phyloP scores from a whole-genome alignment of 208 protist genomes.

The Leishmania tarentolae region DNA sequence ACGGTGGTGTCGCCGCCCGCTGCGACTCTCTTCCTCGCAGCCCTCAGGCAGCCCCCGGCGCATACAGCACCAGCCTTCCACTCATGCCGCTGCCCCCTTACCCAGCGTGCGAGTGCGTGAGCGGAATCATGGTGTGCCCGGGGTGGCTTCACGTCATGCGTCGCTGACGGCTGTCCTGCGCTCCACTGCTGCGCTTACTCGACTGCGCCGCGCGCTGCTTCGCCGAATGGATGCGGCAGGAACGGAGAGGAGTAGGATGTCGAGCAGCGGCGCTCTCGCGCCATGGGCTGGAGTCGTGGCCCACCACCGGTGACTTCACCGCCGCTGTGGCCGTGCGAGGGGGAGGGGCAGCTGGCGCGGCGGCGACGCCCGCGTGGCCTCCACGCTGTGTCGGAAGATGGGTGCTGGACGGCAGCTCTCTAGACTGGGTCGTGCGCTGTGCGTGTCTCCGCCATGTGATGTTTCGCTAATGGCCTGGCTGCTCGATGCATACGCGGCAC shows the following conservation, averaged over 20 bases:
- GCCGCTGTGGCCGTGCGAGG: slow-evolving; percentile 11
- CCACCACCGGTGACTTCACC: background rate
- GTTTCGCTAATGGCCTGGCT: slow-evolving; percentile 20
- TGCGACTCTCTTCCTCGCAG: no score
- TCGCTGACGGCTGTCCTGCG: slow-evolving; percentile 8
- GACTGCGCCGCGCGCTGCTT: no score
- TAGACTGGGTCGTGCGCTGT: slow-evolving; percentile 13
- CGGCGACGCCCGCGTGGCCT: slow-evolving; percentile 14
- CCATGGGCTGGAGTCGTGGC: background rate
- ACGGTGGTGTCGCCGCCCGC: background rate
- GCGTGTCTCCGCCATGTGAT: slow-evolving; percentile 1
- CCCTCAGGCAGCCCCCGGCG: no score
- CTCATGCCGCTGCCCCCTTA: slow-evolving; percentile 1
- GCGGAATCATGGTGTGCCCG: background rate
- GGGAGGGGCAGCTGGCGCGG: slow-evolving; percentile 11
- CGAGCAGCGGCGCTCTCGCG: slow-evolving; percentile 5
- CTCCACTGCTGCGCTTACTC: no score
- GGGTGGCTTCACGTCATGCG: slow-evolving; percentile 11
- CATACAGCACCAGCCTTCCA: background rate
- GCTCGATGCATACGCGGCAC: slow-evolving; percentile 21
- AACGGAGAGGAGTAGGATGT: no score
- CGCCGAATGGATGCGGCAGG: no score
- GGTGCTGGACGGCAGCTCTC: slow-evolving; percentile 3
- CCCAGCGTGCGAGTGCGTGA: slow-evolving; percentile 6
- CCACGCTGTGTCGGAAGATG: slow-evolving; percentile 2